Evolutionary conservation across 1,284 basidiomycete species (phyloP), one percentile per base, ranked within the genome.

Genomic region (Sphaerobolus stellatus): DNA sequence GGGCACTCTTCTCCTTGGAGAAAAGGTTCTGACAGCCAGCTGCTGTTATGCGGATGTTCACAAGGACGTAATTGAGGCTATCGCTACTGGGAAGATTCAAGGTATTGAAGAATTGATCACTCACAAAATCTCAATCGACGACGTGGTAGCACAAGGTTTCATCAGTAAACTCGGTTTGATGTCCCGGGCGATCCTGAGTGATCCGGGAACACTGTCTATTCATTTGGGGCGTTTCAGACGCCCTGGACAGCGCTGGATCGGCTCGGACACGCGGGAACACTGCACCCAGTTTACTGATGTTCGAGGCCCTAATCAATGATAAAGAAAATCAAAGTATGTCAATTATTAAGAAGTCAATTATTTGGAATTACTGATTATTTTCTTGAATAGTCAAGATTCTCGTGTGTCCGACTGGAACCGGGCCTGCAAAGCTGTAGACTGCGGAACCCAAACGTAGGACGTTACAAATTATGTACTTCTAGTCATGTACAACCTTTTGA

Each of bases 121-220:
- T 1, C 59, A 54, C 9, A 67, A 61, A 34, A 68, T 69, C 16
- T 47, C 59, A 7, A 54, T 72, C 33, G 66, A 68, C 7, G 65
- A 72, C 16, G 59, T 70, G 14, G 61, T 71, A 5, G 65, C 68
- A 48, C 61, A 66, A 33, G 71, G 70, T n/a, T n/a, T n/a, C n/a
- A n/a, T n/a, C n/a, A n/a, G n/a, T n/a, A n/a, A n/a, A n/a, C n/a
- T n/a, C n/a, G n/a, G n/a, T n/a, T n/a, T n/a, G n/a, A n/a, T n/a
- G n/a, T n/a, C n/a, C n/a, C n/a, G n/a, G n/a, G n/a, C n/a, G n/a
- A n/a, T n/a, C n/a, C n/a, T n/a, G n/a, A n/a, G n/a, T n/a, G n/a
- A n/a, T n/a, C n/a, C n/a, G n/a, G n/a, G n/a, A n/a, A n/a, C n/a
- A n/a, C n/a, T n/a, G n/a, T n/a, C n/a, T n/a, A n/a, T n/a, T n/a